A percentile compares a stretch with the other conserved stretches of the same genome.
phyloP scores from a whole-genome alignment of 2,329 filamentous ascomycete species.

The Trichophyton equinum region DNA sequence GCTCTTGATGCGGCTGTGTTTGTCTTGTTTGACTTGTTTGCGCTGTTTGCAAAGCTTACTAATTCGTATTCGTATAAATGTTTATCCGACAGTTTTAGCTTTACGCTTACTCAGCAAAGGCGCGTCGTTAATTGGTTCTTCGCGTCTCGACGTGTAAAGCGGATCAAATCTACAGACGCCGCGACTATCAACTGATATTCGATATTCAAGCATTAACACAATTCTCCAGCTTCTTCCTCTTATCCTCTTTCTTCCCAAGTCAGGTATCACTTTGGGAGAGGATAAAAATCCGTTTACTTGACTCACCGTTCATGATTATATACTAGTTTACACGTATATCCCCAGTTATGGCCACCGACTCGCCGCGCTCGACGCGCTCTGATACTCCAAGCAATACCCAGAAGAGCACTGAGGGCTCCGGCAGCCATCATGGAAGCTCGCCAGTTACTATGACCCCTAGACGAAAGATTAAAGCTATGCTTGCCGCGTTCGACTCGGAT shows the following conservation, averaged over 20 bases:
- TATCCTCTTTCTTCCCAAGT: neutral
- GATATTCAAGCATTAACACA: neutral
- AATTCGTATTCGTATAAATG: neutral
- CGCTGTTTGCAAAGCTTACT: neutral
- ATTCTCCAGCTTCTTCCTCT: neutral
- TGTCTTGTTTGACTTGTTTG: neutral
- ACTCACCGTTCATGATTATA: neutral
- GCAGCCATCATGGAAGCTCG: constrained; percentile 14
- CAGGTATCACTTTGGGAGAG: neutral
- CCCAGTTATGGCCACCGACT: neutral
- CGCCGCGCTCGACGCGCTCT: neutral
- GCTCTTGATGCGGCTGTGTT: neutral
- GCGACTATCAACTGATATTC: neutral
- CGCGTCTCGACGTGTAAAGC: neutral
- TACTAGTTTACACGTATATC: neutral
- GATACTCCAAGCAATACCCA: neutral
- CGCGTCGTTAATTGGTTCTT: neutral
- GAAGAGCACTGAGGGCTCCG: neutral
- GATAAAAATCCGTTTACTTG: neutral
- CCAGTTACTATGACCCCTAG: constrained; percentile 32
- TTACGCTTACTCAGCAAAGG: neutral
- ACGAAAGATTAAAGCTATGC: constrained; percentile 38
- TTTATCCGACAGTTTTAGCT: neutral
- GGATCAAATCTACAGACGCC: neutral
- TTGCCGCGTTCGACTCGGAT: constrained; percentile 38